Evolutionary conservation across 352 stramenopile genomes (phyloP).

Genomic region (Phytopythium delawarense): DNA sequence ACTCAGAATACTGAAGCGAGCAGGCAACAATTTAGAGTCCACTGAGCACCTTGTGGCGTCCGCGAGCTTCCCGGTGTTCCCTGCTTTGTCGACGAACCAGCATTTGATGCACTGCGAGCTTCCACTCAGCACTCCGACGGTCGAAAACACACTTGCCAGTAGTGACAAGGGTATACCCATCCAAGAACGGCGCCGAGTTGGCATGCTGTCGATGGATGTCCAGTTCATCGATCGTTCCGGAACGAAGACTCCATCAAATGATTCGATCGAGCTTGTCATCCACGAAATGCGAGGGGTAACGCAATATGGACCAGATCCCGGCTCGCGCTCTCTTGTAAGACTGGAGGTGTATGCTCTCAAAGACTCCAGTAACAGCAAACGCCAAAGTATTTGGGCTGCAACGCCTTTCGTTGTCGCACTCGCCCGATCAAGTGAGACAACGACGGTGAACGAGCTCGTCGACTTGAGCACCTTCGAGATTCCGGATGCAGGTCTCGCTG

Average conservation of each 20-base stretch:
- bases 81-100: constrained; percentile 12
- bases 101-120: constrained; percentile 30
- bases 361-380: not conserved
- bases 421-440: not conserved
- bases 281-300: constrained; percentile 13
- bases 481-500: constrained; percentile 1
- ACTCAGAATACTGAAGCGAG: constrained; percentile 15
- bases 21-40: not conserved
- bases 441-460: constrained; percentile 13
- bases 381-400: not conserved
- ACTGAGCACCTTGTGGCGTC: constrained; percentile 9
- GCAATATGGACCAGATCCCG: not conserved
- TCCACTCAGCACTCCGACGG: constrained; percentile 15
- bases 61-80: constrained; percentile 27
- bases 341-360: not conserved
- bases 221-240: constrained; percentile 22
- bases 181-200: constrained; percentile 7
- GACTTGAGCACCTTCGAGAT: constrained; percentile 16
- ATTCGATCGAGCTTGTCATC: constrained; percentile 19
- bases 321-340: not conserved
- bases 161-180: not conserved
- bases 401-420: not conserved
- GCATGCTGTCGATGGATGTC: constrained; percentile 26
- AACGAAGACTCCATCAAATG: not conserved
- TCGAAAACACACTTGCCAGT: not conserved